Conservation (phyloP, 2,329 filamentous ascomycete species). For the Sporothrix brunneoviolacea region DNA sequence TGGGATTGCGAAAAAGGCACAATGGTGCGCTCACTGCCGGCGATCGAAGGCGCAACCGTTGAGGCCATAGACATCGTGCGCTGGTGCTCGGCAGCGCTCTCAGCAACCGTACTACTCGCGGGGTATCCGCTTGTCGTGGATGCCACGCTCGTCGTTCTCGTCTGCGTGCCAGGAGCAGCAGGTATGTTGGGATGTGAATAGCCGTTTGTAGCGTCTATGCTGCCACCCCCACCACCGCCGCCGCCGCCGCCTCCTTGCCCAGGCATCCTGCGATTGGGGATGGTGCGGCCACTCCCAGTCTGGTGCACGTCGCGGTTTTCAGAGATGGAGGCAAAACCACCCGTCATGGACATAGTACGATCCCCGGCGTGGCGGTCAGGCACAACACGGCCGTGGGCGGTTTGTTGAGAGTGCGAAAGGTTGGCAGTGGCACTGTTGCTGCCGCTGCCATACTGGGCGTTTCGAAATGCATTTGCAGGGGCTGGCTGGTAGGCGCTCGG, state of each 20-base stretch:
- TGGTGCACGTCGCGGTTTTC: slow-evolving; percentile 77
- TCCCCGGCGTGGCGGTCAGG: slow-evolving; percentile 81
- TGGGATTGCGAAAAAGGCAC: slow-evolving; percentile 1
- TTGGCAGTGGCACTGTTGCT: slow-evolving; percentile 28
- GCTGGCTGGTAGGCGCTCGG: slow-evolving; percentile 55
- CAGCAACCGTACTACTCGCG: slow-evolving; percentile 18
- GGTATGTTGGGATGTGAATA: slow-evolving; percentile 30
- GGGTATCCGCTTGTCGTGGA: slow-evolving; percentile 30
- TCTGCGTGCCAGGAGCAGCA: slow-evolving; percentile 38
- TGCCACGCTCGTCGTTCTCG: slow-evolving; percentile 40
- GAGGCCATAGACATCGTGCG: slow-evolving; percentile 91
- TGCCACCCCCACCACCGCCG: slow-evolving; percentile 19
- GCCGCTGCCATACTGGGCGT: slow-evolving; percentile 60
- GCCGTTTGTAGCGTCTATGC: slow-evolving; percentile 26
- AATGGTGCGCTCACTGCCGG: slow-evolving; percentile 46
- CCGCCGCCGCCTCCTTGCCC: slow-evolving; percentile 21
- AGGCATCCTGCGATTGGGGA: slow-evolving; percentile 63
- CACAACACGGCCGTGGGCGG: slow-evolving; percentile 83
- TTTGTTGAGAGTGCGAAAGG: slow-evolving; percentile 60
- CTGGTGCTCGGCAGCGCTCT: slow-evolving; percentile 34
- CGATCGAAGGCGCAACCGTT: slow-evolving; percentile 62
- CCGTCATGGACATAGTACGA: slow-evolving; percentile 92
- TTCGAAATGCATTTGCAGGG: slow-evolving; percentile 69
- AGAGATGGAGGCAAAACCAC: slow-evolving; percentile 53
- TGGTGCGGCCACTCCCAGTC: slow-evolving; percentile 87